Evolutionary conservation across 305 asterid species (phyloP).

Genomic region (Withania somnifera): DNA sequence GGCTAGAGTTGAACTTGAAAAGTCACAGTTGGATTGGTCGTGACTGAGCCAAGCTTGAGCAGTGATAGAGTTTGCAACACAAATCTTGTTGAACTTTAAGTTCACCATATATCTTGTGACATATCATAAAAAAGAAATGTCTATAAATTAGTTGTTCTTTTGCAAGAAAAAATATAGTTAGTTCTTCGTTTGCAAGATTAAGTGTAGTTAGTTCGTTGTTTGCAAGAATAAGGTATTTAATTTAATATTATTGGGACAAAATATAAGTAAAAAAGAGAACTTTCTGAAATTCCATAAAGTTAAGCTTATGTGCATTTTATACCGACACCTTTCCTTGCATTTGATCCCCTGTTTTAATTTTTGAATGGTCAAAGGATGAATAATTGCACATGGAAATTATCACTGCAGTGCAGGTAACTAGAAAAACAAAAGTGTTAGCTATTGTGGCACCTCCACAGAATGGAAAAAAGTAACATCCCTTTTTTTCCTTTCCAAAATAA

Average conservation of each 20-base stretch:
- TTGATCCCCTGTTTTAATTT: neutral
- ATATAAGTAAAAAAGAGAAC: neutral
- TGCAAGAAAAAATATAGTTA: neutral
- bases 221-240: neutral
- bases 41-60: neutral
- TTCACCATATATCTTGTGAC: neutral
- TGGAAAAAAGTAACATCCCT: neutral
- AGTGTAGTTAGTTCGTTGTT: neutral
- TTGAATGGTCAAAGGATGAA: neutral
- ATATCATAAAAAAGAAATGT: neutral
- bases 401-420: neutral
- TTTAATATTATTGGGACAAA: neutral
- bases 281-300: neutral
- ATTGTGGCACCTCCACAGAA: neutral
- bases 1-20: neutral
- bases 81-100: neutral
- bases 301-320: neutral
- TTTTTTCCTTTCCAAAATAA: neutral
- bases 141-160: neutral
- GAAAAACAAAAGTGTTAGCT: neutral
- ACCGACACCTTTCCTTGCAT: neutral
- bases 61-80: neutral
- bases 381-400: neutral
- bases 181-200: neutral
- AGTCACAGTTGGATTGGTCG: neutral